A percentile compares a stretch with the other conserved stretches of the same genome.
Evolutionary conservation across 495 filamentous ascomycete species (phyloP).

Genomic region (Barbatosphaeria neglecta): DNA sequence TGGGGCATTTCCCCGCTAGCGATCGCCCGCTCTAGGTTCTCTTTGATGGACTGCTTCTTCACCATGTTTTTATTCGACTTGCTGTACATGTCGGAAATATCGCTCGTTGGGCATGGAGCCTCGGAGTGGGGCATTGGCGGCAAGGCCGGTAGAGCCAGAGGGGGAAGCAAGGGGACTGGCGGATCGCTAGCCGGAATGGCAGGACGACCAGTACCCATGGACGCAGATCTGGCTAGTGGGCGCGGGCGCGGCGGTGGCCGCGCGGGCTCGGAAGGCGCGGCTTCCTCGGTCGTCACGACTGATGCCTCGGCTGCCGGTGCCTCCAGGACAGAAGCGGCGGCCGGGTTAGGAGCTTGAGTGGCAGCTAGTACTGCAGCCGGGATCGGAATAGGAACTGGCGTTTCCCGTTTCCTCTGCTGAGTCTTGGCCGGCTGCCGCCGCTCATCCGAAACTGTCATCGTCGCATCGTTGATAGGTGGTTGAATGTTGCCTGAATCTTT

Average conservation of each 20-base stretch:
- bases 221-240: constrained; percentile 2
- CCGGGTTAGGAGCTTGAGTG: not conserved
- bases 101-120: constrained; percentile 15
- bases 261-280: not conserved
- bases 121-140: constrained; percentile 10
- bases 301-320: not conserved
- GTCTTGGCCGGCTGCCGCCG: too few species aligned
- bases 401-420: too few species aligned
- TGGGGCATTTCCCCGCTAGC: constrained; percentile 63
- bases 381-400: too few species aligned
- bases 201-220: constrained; percentile 1
- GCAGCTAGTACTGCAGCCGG: too few species aligned
- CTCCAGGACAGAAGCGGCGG: not conserved
- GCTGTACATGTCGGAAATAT: constrained; percentile 7
- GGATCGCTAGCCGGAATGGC: constrained; percentile 13
- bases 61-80: constrained; percentile 36
- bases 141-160: constrained; percentile 4
- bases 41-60: constrained; percentile 50
- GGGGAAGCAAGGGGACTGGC: constrained; percentile 3
- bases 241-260: not conserved
- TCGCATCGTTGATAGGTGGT: too few species aligned
- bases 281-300: not conserved
- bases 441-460: too few species aligned
- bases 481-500: too few species aligned
- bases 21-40: constrained; percentile 55